Base-by-base conservation (phyloP, 768 basidiomycete genomes). In the Fomitopsis pulvina region DNA sequence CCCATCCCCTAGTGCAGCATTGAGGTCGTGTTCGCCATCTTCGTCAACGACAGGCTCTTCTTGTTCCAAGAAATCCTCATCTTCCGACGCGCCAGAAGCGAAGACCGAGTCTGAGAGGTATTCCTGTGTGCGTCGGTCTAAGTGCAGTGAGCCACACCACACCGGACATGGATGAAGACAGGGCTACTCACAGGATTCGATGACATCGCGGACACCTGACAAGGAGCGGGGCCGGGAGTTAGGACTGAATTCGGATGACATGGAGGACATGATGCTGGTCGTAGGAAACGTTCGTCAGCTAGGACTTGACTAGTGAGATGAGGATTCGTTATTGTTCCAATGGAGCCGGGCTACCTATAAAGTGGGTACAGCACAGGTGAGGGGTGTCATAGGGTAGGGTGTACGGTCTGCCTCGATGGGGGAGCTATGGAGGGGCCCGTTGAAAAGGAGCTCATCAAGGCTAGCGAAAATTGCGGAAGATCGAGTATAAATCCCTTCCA, bases 41-140 rank as follows among this genome's bases (percentile, higher is more conserved):
- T 60, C 59, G n/a, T 54, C 51, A 21, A 56, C 27, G 28, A 40
- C 52, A 7, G 55, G 49, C 30, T 60, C 60, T 41, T 60, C 45
- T 26, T 61, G 56, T 45, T 54, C 46, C 41, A 55, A 50, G 22
- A 48, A 50, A 26, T 29, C 70, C 68, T 28, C 74, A 41, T 76
- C 71, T 26, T 68, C 63, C 7, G 66, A 68, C 18, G 66, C 62
- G 47, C 69, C 69, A 16, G 64, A 67, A 5, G 72, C 68, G 3
- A 76, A 67, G 10, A 74, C 69, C n/a, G 74, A 75, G 22, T 77
- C 78, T 20, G 79, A 80, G 34, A 79, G 71, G 10, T 86, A 74
- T 58, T 77, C 83, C 60, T 87, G 85, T 7, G 83, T 71, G 26
- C 86, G 77, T 47, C 79, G 80, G 62, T 87, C 86, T 88, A 55